Conservation (phyloP, 345 rosid species). For the Trapa incisa region DNA sequence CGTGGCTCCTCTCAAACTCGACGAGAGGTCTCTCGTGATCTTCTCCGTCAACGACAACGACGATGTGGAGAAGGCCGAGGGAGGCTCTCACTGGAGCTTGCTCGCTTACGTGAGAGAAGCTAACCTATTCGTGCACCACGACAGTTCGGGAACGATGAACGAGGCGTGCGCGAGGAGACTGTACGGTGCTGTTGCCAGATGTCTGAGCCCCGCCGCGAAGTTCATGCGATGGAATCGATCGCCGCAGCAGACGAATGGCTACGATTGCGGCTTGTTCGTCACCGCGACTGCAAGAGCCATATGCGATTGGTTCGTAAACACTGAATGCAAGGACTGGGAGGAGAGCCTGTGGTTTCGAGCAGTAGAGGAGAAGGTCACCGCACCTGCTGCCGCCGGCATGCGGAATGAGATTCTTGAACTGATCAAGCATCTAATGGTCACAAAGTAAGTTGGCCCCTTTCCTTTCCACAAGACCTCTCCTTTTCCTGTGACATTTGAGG, state of each 20-base stretch:
- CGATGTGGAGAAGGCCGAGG: constrained; percentile 53
- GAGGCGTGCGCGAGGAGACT: constrained; percentile 28
- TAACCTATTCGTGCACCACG: constrained; percentile 65
- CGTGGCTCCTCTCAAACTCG: constrained; percentile 38
- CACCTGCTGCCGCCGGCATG: constrained; percentile 32
- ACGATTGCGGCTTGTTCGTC: constrained; percentile 65
- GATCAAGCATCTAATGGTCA: constrained; percentile 35
- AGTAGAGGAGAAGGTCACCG: constrained; percentile 48
- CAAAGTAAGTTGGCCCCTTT: neutral
- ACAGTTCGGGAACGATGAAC: constrained; percentile 40
- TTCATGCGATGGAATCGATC: constrained; percentile 35
- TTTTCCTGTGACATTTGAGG: neutral
- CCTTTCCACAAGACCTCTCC: neutral
- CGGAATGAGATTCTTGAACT: constrained; percentile 43
- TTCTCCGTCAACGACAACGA: constrained; percentile 63
- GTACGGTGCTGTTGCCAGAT: constrained; percentile 29
- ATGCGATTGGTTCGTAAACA: constrained; percentile 38
- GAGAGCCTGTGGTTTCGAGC: constrained; percentile 41
- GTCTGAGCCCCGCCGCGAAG: constrained; percentile 20
- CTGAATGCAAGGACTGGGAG: constrained; percentile 15
- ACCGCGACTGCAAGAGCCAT: constrained; percentile 43
- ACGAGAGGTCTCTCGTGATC: constrained; percentile 39
- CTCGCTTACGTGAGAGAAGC: constrained; percentile 42
- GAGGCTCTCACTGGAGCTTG: constrained; percentile 84
- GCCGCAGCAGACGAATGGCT: constrained; percentile 57